Conservation (phyloP, 176 grass and related monocot genomes). For the Dendrocalamus sinicus region DNA sequence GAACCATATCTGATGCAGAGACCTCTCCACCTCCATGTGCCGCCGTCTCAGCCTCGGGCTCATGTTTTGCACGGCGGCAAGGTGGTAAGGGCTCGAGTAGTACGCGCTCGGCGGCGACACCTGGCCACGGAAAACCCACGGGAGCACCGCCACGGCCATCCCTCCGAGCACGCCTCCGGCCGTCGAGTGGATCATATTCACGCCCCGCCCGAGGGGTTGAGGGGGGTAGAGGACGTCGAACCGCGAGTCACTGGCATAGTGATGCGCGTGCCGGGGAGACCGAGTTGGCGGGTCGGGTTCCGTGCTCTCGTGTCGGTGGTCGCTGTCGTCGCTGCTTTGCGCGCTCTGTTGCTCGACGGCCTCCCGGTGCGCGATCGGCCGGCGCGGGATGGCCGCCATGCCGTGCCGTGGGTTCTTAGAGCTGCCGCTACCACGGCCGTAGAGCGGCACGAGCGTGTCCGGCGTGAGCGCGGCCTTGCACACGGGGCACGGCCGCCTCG, state of each 20-base stretch:
- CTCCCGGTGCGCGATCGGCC: slow-evolving; percentile 49
- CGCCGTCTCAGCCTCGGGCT: slow-evolving; percentile 61
- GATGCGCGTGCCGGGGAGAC: background rate
- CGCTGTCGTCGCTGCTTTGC: background rate
- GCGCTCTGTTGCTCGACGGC: slow-evolving; percentile 5
- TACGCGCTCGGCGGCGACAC: slow-evolving; percentile 32
- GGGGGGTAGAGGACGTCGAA: slow-evolving; percentile 11
- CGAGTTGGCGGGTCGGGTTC: background rate
- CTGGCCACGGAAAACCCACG: slow-evolving; percentile 50
- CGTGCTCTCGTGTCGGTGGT: background rate
- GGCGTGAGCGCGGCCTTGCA: slow-evolving; percentile 70
- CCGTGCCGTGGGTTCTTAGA: slow-evolving; percentile 32
- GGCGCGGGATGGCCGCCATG: slow-evolving; percentile 41
- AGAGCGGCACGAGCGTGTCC: slow-evolving; percentile 78
- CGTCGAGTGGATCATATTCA: slow-evolving; percentile 51
- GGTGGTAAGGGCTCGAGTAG: slow-evolving; percentile 51
- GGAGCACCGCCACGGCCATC: slow-evolving; percentile 61
- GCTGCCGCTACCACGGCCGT: slow-evolving; percentile 64
- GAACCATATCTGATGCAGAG: slow-evolving; percentile 80
- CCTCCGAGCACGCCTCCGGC: slow-evolving; percentile 60
- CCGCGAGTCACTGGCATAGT: background rate
- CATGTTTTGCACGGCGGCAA: slow-evolving; percentile 3
- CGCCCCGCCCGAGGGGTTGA: background rate
- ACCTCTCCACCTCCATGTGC: slow-evolving; percentile 67
- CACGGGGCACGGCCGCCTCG: slow-evolving; percentile 66